Conservation (phyloP, 495 filamentous ascomycete species). For the Penicillium roqueforti region DNA sequence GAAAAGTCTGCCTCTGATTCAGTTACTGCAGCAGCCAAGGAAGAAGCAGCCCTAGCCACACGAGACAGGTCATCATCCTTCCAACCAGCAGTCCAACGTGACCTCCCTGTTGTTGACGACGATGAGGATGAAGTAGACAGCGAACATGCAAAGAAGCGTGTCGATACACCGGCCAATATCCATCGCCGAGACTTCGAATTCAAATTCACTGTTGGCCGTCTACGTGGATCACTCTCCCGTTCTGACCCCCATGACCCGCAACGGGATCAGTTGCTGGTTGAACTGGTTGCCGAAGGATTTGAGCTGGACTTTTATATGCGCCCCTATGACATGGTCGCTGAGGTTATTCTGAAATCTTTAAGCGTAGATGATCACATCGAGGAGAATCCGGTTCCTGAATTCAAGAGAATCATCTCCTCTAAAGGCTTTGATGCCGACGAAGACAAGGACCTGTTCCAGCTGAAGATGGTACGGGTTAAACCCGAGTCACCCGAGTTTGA, state of each 20-base stretch:
- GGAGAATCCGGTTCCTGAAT: conserved; percentile 82
- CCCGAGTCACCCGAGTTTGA: conserved; percentile 89
- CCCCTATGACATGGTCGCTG: conserved; percentile 86
- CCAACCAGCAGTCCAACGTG: conserved; percentile 60
- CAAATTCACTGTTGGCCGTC: conserved; percentile 87
- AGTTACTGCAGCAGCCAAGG: conserved; percentile 18
- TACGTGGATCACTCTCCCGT: conserved; percentile 86
- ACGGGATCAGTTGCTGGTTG: conserved; percentile 78
- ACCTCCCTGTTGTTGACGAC: conserved; percentile 75
- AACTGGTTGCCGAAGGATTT: conserved; percentile 88
- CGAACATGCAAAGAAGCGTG: conserved; percentile 57
- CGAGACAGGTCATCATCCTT: conserved; percentile 57
- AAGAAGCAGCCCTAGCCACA: conserved; percentile 31
- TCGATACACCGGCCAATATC: conserved; percentile 55
- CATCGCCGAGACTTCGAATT: conserved; percentile 91
- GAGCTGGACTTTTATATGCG: conserved; percentile 79
- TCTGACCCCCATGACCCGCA: conserved; percentile 75
- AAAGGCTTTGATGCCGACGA: conserved; percentile 68
- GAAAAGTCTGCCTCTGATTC: conserved; percentile 31
- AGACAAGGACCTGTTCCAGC: conserved; percentile 74
- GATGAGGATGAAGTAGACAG: conserved; percentile 67
- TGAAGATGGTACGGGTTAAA: conserved; percentile 88
- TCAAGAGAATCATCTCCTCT: conserved; percentile 92
- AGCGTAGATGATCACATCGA: conserved; percentile 92
- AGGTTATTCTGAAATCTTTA: conserved; percentile 81